Conservation (phyloP, 495 filamentous ascomycete genomes). For the Podospora pseudocomata region DNA sequence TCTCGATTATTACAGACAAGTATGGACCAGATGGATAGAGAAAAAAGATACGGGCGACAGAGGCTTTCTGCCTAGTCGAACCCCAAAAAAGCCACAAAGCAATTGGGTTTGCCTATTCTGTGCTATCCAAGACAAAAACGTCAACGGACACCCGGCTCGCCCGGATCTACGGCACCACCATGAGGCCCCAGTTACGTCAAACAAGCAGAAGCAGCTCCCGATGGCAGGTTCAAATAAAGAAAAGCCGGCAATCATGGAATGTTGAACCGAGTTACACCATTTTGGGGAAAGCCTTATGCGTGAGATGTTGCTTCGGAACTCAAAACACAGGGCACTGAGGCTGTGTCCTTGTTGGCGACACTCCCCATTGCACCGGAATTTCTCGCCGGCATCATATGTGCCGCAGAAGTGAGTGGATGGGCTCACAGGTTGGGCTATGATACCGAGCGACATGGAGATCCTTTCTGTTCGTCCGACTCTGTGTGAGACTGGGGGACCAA, state of each 20-base stretch:
- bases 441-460: not conserved
- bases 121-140: not conserved
- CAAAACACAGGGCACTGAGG: not conserved
- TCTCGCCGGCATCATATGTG: not conserved
- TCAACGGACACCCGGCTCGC: not conserved
- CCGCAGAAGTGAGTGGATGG: slow-evolving; percentile 1
- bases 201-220: not conserved
- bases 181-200: not conserved
- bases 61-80: not conserved
- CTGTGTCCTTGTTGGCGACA: not conserved
- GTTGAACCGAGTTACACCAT: not conserved
- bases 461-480: not conserved
- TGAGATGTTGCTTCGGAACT: not conserved
- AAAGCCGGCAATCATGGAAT: slow-evolving; percentile 4
- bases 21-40: not conserved
- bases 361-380: not conserved
- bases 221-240: not conserved
- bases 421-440: not conserved
- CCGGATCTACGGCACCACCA: slow-evolving; percentile 1
- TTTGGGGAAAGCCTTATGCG: not conserved
- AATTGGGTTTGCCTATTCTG: not conserved
- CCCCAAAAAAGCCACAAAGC: not conserved
- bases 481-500: slow-evolving; percentile 8
- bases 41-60: not conserved
- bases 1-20: not conserved